Base-by-base conservation (phyloP, 2,329 filamentous ascomycete species). In the Microcyclospora pomicola region DNA sequence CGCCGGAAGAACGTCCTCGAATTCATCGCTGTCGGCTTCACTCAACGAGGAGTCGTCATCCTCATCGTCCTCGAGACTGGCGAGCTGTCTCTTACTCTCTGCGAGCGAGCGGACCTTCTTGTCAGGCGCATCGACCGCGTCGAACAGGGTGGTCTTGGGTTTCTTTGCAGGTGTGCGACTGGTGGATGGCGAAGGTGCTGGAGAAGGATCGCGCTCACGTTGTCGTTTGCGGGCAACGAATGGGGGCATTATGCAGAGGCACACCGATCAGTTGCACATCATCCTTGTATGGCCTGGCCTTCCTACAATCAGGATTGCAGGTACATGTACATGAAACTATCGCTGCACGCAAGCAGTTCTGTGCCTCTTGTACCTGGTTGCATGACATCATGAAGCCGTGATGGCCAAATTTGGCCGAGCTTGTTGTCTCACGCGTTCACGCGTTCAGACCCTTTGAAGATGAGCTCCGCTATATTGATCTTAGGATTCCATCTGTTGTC, bases 221-320 rank as follows among this genome's bases (percentile, higher is more conserved):
- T 24, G 19, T 24, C 19, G 19, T 47, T 75, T 50, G 43, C 77
- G 72, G 61, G 85, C 86, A 12, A 82, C 67, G 46, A 72, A 63
- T 15, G 80, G 79, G 51, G 80, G 77, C 80, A 85, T 85, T n/a
- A 5, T 31, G 5, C 14, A 31, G 19, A 24, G 19, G 19, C 7
- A 7, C 19, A 4, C 19, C 7, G 19, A 7, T 24, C 19, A 24
- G 7, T 24, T 24, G 19, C n/a, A 24, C 5, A 24, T 24, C 19
- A 24, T 4, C 19, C 19, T 24, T 7, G 19, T 24, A 5, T 24
- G 7, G 19, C 19, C 4, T 24, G 19, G 19, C 7, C 4, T 4
- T 24, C 7, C 7, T 24, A 4, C 5, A 7, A 7, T 24, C 19
- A 24, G 19, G 19, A 7, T 24, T 4, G 19, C 7, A 7, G 19